Percentiles rank a stretch among this genome's conserved stretches.
Conservation (phyloP, 169 alveolate genomes). For the Toxoplasma gondii region DNA sequence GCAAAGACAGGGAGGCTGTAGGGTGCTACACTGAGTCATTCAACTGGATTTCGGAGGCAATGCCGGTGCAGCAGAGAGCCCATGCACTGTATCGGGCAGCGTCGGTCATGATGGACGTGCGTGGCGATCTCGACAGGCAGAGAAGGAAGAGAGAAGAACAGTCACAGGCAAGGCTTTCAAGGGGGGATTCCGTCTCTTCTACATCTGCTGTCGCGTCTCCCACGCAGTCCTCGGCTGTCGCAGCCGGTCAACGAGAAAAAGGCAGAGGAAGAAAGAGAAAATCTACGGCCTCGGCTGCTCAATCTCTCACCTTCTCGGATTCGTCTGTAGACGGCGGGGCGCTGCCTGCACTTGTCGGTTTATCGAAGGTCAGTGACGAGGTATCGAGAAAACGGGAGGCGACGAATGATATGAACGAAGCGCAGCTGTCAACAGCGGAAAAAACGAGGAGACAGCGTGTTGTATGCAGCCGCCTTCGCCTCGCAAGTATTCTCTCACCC, state of each 20-base stretch:
- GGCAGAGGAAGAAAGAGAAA: neutral
- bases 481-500: neutral
- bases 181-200: neutral
- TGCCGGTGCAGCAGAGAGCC: neutral
- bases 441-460: neutral
- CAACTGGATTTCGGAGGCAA: neutral
- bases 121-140: neutral
- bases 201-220: neutral
- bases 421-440: neutral
- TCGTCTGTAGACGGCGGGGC: neutral
- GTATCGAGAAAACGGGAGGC: neutral
- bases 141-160: neutral
- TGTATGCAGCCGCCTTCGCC: neutral
- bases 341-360: neutral
- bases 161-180: neutral
- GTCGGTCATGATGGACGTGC: slow-evolving; percentile 4
- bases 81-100: slow-evolving; percentile 20
- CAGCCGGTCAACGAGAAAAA: neutral
- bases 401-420: neutral
- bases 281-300: neutral
- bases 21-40: neutral
- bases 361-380: neutral
- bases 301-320: neutral
- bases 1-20: slow-evolving; percentile 16
- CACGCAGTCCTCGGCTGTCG: neutral